Evolutionary conservation across 1,139 yeast genomes (phyloP).

Genomic region (Suhomyces choctaworum): DNA sequence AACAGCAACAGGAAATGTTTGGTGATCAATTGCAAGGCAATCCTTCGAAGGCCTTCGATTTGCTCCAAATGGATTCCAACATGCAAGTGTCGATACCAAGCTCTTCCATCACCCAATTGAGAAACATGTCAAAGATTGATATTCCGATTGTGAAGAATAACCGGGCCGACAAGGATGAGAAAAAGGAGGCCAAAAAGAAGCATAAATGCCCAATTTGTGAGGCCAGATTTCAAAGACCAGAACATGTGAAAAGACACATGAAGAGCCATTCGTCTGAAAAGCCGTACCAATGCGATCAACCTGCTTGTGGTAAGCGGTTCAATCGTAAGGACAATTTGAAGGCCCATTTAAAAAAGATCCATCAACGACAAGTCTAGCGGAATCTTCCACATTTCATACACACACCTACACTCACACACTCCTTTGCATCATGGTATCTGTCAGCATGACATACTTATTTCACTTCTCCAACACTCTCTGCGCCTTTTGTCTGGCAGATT

Average conservation of each 20-base stretch:
- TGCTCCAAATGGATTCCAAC: conserved; percentile 9
- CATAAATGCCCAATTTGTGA: conserved; percentile 81
- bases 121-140: conserved; percentile 17
- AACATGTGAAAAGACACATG: conserved; percentile 89
- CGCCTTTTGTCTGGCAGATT: no score
- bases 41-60: conserved; percentile 6
- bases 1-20: conserved; percentile 8
- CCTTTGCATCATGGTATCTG: conserved; percentile 9
- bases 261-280: conserved; percentile 85
- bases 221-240: conserved; percentile 80
- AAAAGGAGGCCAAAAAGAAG: conserved; percentile 58
- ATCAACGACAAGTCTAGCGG: conserved; percentile 26
- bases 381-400: background rate
- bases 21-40: conserved; percentile 4
- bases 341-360: conserved; percentile 69
- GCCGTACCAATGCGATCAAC: conserved; percentile 75
- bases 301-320: conserved; percentile 76
- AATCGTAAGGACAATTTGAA: conserved; percentile 50
- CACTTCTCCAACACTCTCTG: no score
- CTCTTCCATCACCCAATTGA: conserved; percentile 16
- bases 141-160: conserved; percentile 19
- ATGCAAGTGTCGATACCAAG: conserved; percentile 15
- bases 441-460: no score
- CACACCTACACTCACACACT: no score
- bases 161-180: conserved; percentile 25